Conservation (phyloP, 1,284 basidiomycete species). For the Apiotrichum siamense region DNA sequence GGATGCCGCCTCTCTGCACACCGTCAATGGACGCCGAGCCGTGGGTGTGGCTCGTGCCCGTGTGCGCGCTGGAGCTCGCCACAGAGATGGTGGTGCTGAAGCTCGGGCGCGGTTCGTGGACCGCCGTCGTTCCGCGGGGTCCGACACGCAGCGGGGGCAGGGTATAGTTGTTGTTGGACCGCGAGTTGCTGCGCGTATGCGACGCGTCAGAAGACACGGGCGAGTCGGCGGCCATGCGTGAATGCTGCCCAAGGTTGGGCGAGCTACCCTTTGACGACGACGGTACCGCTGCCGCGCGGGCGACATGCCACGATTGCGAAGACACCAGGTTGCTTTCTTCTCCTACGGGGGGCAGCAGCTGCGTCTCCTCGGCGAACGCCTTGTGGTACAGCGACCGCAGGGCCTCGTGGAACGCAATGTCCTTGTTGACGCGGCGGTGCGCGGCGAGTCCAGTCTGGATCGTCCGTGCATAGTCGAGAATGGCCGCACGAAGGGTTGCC, state of each 20-base stretch:
- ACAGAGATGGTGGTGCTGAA: conserved; percentile 9
- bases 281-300: neutral
- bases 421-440: conserved; percentile 70
- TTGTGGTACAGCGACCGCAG: conserved; percentile 81
- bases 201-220: neutral
- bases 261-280: neutral
- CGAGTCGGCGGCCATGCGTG: conserved; percentile 4
- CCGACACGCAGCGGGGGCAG: conserved; percentile 16
- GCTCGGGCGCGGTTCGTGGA: conserved; percentile 8
- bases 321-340: conserved; percentile 3
- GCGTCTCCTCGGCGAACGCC: conserved; percentile 82
- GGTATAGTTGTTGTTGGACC: conserved; percentile 8
- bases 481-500: conserved; percentile 62
- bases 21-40: conserved; percentile 4
- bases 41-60: conserved; percentile 1
- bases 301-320: neutral
- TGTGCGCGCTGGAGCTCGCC: neutral
- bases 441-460: conserved; percentile 78
- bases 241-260: neutral
- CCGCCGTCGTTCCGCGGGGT: neutral
- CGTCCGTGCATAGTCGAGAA: conserved; percentile 77
- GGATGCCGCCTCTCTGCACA: conserved; percentile 6
- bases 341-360: conserved; percentile 21
- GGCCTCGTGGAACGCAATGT: conserved; percentile 84
- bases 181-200: neutral